Base-by-base conservation (phyloP, 352 stramenopile genomes). In the Peronospora farinosa region DNA sequence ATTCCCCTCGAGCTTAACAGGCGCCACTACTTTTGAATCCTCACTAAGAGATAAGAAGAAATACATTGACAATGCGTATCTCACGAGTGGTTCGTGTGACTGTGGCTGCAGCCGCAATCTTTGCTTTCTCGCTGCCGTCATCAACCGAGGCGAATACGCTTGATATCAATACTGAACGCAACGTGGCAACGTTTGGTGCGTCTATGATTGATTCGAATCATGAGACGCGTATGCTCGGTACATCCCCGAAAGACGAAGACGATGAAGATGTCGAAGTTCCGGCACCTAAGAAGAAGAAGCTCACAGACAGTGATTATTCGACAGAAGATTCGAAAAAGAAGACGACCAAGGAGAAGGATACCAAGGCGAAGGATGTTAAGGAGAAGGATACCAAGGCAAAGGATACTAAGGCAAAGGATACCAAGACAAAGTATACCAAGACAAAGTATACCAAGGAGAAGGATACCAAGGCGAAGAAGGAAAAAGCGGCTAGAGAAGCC, bases 51-150 rank as follows among this genome's bases (percentile, higher is more conserved):
- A 38, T 40, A 25, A 53, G 23, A 23, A n/a, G n/a, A n/a, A n/a
- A 33, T n/a, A 50, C 19, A 12, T 37, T 32, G 21, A 72, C 12
- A n/a, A 89, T 89, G 78, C 72, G 68, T 50, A 77, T 78, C 49
- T 70, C 69, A 17, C 53, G 53, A 54, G 56, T 84, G 43, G 64
- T 86, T 39, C 78, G 66, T 40, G 39, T 78, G 32, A 57, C 80
- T 21, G 39, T 84, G 16, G 75, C 78, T 35, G 62, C 68, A 2
- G 67, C 74, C 4, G 72, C 75, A 8, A 44, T 76, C 37, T 69
- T 69, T 13, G 63, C 72, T 21, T 55, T 77, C 9, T 67, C 75
- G 8, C 39, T 69, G 6, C 42, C 67, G 2, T 38, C 51, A 2
- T 33, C 48, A 10, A 51, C 49, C 0, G 53, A 54, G 19, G 58